A percentile compares a stretch with the other conserved stretches of the same genome.
Evolutionary conservation across 768 basidiomycete species (phyloP).

Genomic region (Amanita jacksonii): DNA sequence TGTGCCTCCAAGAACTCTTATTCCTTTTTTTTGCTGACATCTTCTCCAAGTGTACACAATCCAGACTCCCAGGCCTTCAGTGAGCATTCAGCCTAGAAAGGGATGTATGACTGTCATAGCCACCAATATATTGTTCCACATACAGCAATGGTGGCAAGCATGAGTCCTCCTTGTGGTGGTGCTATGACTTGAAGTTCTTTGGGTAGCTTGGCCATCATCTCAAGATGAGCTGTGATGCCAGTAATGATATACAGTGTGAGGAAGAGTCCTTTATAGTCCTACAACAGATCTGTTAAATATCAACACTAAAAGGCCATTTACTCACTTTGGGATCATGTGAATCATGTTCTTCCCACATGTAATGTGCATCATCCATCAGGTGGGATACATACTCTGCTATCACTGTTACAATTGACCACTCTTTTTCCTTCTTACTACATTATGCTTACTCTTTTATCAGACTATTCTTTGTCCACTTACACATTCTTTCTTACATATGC

Average conservation of each 20-base stretch:
- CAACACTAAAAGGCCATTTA: not conserved
- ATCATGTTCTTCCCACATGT: not conserved
- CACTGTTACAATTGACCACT: not conserved
- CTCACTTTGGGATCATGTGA: conserved; percentile 1
- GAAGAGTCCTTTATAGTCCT: not conserved
- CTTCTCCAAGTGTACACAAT: not conserved
- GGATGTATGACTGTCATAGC: not conserved
- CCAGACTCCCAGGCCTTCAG: not conserved
- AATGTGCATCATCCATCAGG: not conserved
- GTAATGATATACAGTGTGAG: not conserved
- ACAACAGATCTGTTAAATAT: not conserved
- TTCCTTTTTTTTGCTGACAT: not conserved
- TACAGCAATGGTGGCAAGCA: too few species aligned
- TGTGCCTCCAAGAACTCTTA: not conserved
- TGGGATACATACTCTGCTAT: not conserved
- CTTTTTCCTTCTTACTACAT: too few species aligned
- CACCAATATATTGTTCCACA: too few species aligned
- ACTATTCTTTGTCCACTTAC: too few species aligned
- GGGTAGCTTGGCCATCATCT: not conserved
- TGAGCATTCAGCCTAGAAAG: not conserved
- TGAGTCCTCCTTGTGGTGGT: not conserved
- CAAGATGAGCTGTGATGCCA: not conserved
- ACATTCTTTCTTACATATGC: too few species aligned
- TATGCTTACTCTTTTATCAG: too few species aligned
- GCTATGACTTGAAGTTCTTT: not conserved